phyloP scores from a whole-genome alignment of 2,329 filamentous ascomycete species.

The Botrytis cinerea region DNA sequence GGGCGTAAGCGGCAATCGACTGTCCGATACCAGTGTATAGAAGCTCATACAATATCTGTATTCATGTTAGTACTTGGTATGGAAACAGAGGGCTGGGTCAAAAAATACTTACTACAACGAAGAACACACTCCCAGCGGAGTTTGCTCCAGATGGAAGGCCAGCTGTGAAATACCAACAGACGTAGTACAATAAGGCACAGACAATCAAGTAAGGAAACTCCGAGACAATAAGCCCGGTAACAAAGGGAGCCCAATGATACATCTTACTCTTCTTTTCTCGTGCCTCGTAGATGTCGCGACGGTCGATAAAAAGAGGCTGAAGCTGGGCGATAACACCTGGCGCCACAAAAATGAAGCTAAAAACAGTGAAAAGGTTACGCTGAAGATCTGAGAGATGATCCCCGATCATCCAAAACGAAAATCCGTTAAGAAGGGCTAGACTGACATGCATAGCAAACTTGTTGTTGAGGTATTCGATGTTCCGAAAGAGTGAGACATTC shows the following conservation, averaged over 20 bases:
- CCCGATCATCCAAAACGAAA: slow-evolving; percentile 62
- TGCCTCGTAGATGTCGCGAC: slow-evolving; percentile 58
- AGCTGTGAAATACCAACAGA: slow-evolving; percentile 60
- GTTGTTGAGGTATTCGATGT: slow-evolving; percentile 57
- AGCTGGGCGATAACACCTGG: slow-evolving; percentile 60
- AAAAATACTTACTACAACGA: slow-evolving; percentile 48
- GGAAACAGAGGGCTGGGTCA: neutral
- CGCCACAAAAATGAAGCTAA: slow-evolving; percentile 64
- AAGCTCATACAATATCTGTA: slow-evolving; percentile 20
- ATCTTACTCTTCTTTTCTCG: slow-evolving; percentile 63
- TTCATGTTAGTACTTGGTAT: neutral
- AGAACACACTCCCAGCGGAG: slow-evolving; percentile 54
- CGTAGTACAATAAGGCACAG: slow-evolving; percentile 49
- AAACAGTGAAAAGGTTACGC: slow-evolving; percentile 58
- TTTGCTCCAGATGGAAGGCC: slow-evolving; percentile 50
- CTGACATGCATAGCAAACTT: slow-evolving; percentile 54
- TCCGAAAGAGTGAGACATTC: slow-evolving; percentile 60
- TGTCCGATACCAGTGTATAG: slow-evolving; percentile 63
- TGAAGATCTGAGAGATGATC: slow-evolving; percentile 55
- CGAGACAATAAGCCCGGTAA: slow-evolving; percentile 52
- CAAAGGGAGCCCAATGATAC: slow-evolving; percentile 62
- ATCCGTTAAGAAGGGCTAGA: slow-evolving; percentile 60
- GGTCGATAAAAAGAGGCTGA: slow-evolving; percentile 58
- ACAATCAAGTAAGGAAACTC: slow-evolving; percentile 50
- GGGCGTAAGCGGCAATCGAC: slow-evolving; percentile 61